Evolutionary conservation across 768 basidiomycete genomes (phyloP).

Genomic region (Tylopilus sp.): DNA sequence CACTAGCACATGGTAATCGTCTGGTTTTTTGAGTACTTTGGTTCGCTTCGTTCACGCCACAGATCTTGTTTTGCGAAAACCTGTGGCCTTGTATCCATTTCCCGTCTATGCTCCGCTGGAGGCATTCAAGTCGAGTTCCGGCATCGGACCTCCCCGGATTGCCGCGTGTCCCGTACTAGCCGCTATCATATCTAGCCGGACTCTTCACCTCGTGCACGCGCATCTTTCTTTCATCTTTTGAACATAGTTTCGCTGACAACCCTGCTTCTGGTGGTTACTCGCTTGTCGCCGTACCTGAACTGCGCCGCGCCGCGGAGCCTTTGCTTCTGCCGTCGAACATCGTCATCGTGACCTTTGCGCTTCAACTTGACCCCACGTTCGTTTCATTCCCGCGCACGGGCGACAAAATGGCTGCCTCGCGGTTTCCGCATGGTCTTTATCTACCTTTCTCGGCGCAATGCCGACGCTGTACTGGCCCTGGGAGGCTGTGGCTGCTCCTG

Average conservation of each 20-base stretch:
- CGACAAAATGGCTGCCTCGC: conserved; percentile 22
- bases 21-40: conserved; percentile 11
- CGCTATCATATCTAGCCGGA: conserved; percentile 30
- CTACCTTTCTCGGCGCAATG: conserved; percentile 12
- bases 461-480: conserved; percentile 14
- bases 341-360: conserved; percentile 24
- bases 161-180: conserved; percentile 6
- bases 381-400: conserved; percentile 30
- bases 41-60: neutral
- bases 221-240: conserved; percentile 12
- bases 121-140: conserved; percentile 14
- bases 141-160: conserved; percentile 24
- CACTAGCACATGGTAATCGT: conserved; percentile 28
- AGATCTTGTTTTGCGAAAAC: conserved; percentile 7
- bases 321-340: conserved; percentile 9
- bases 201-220: conserved; percentile 6
- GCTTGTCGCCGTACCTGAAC: conserved; percentile 20
- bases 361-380: conserved; percentile 13
- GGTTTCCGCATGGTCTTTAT: conserved; percentile 28
- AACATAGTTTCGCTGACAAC: conserved; percentile 5
- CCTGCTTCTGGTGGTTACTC: conserved; percentile 3
- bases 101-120: conserved; percentile 1
- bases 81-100: conserved; percentile 14
- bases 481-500: conserved; percentile 18
- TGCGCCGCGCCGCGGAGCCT: conserved; percentile 15